Percentiles rank a stretch among this genome's conserved stretches.
These are phyloP conservation scores for Chlamydomonas eustigma DNA, from an alignment of 139 green algal species.

Conservation along the genomic window DNA sequence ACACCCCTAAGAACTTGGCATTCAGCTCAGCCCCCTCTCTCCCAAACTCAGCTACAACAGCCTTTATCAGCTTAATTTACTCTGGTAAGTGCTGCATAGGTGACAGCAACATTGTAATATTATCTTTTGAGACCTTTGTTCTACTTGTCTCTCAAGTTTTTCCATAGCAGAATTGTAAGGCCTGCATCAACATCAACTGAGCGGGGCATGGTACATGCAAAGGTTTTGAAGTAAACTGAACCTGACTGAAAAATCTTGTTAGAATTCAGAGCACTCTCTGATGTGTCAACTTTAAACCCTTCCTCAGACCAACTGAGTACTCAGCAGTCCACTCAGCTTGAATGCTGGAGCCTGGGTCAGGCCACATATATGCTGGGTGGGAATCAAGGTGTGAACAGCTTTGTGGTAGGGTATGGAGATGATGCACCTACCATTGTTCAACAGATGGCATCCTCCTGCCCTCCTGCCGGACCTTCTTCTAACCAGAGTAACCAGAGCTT, in stretches of 20 bases:
- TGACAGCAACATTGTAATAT: too few species aligned
- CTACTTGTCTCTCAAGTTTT: too few species aligned
- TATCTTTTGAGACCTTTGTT: too few species aligned
- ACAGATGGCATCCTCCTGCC: slow-evolving; percentile 17
- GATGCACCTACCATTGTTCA: slow-evolving; percentile 18
- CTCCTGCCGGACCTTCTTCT: too few species aligned
- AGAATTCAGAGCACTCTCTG: too few species aligned
- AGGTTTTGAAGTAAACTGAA: too few species aligned
- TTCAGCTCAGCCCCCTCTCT: neutral
- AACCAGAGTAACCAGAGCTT: too few species aligned
- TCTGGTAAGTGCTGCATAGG: slow-evolving; percentile 1
- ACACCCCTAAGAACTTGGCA: slow-evolving; percentile 10
- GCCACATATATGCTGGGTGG: slow-evolving; percentile 16
- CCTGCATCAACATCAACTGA: neutral
- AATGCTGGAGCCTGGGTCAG: slow-evolving; percentile 8
- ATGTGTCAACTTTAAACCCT: neutral
- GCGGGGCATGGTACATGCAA: neutral
- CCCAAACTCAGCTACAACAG: slow-evolving; percentile 9
- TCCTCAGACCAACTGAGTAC: neutral
- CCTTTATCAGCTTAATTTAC: slow-evolving; percentile 8
- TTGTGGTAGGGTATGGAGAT: slow-evolving; percentile 14
- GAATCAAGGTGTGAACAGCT: neutral
- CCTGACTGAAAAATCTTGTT: too few species aligned
- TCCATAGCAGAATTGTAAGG: neutral
- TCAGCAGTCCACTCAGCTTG: neutral